phyloP scores from a whole-genome alignment of 257 asterid genomes.

The Capsicum chinense region DNA sequence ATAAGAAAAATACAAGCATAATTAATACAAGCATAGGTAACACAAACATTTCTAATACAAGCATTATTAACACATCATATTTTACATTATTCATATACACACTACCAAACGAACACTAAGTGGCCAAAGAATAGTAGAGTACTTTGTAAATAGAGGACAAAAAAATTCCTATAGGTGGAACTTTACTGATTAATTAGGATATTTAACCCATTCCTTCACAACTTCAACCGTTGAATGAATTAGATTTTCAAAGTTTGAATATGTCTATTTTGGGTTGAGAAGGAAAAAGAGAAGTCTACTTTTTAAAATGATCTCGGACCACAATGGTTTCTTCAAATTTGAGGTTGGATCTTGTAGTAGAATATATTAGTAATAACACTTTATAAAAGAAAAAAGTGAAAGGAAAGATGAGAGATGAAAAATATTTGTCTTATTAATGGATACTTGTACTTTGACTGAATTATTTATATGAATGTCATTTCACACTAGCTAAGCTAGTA shows the following conservation, averaged over 20 bases:
- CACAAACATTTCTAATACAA: too few species aligned
- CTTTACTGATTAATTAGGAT: not conserved
- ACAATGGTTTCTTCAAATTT: not conserved
- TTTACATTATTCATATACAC: too few species aligned
- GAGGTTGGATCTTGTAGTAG: not conserved
- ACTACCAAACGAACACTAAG: too few species aligned
- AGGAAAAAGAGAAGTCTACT: not conserved
- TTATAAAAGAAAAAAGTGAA: not conserved
- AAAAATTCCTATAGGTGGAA: not conserved
- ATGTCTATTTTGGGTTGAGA: not conserved
- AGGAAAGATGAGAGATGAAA: not conserved
- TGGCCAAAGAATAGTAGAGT: not conserved
- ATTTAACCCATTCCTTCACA: not conserved
- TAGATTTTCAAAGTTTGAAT: not conserved
- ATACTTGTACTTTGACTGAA: not conserved
- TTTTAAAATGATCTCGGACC: not conserved
- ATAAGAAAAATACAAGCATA: too few species aligned
- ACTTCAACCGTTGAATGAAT: not conserved
- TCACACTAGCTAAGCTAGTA: not conserved
- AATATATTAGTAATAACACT: not conserved
- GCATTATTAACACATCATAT: too few species aligned
- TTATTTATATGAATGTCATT: not conserved
- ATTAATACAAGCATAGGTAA: too few species aligned
- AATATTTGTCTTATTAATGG: constrained; percentile 9
- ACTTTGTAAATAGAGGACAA: not conserved